Evolutionary conservation across 2,329 filamentous ascomycete species (phyloP).

Genomic region (Hypoxylon sp.): DNA sequence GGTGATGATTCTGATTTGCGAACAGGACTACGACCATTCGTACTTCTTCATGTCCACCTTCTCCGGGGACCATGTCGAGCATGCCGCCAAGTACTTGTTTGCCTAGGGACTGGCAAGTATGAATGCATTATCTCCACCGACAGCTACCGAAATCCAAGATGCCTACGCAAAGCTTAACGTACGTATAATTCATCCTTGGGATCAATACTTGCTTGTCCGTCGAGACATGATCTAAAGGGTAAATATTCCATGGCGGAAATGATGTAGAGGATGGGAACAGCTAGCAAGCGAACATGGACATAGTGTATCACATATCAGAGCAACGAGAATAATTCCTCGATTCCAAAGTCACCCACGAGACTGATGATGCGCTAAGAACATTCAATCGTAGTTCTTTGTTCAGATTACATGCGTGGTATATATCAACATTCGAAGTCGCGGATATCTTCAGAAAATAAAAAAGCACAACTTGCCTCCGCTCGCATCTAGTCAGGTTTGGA

Average conservation of each 20-base stretch:
- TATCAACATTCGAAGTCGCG: slow-evolving; percentile 38
- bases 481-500: slow-evolving; percentile 17
- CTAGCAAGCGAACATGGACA: neutral
- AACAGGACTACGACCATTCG: slow-evolving; percentile 92
- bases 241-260: neutral
- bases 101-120: slow-evolving; percentile 11
- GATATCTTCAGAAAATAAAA: slow-evolving; percentile 44
- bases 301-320: slow-evolving; percentile 12
- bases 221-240: neutral
- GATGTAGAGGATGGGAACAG: slow-evolving; percentile 10
- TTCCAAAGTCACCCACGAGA: slow-evolving; percentile 7
- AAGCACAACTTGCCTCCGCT: slow-evolving; percentile 7
- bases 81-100: slow-evolving; percentile 88
- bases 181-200: neutral
- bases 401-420: slow-evolving; percentile 45
- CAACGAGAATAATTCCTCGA: slow-evolving; percentile 4
- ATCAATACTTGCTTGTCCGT: neutral
- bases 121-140: too few species aligned
- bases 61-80: slow-evolving; percentile 88
- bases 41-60: slow-evolving; percentile 98
- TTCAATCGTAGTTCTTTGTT: slow-evolving; percentile 33
- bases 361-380: slow-evolving; percentile 8
- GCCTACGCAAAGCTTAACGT: neutral
- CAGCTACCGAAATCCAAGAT: neutral
- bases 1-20: neutral